These are phyloP conservation scores for Colletotrichum graminicola DNA, from an alignment of 2,329 filamentous ascomycete genomes.

Conservation along the genomic window DNA sequence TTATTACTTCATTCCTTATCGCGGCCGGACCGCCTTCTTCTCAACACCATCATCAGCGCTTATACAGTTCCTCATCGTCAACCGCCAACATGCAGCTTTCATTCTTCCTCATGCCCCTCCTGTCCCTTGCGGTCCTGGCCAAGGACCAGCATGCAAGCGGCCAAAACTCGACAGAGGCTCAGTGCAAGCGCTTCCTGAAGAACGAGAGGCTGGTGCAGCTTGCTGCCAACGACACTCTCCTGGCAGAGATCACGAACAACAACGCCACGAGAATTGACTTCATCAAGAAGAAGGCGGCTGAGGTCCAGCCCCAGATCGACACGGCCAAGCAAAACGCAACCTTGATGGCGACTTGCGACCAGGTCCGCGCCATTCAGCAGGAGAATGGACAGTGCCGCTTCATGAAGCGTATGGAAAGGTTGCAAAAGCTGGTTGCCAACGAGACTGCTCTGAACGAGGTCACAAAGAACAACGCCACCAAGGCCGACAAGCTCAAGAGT, in stretches of 20 bases:
- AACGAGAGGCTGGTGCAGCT: slow-evolving; percentile 49
- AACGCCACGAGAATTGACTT: slow-evolving; percentile 53
- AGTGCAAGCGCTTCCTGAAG: slow-evolving; percentile 51
- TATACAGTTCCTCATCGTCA: neutral
- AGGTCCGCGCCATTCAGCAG: slow-evolving; percentile 49
- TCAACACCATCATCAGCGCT: neutral
- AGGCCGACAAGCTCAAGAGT: slow-evolving; percentile 46
- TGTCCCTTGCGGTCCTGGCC: slow-evolving; percentile 44
- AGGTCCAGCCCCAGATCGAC: slow-evolving; percentile 49
- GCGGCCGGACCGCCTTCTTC: slow-evolving; percentile 39
- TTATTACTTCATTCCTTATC: slow-evolving; percentile 18
- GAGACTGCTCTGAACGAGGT: slow-evolving; percentile 43
- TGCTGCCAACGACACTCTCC: slow-evolving; percentile 52
- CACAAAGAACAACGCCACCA: slow-evolving; percentile 49
- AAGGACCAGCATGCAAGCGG: slow-evolving; percentile 45
- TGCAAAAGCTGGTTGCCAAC: slow-evolving; percentile 46
- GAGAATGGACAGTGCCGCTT: slow-evolving; percentile 47
- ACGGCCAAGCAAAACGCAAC: slow-evolving; percentile 51
- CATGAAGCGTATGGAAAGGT: slow-evolving; percentile 48
- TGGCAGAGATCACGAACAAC: slow-evolving; percentile 50
- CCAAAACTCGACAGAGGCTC: slow-evolving; percentile 47
- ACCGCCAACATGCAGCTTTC: slow-evolving; percentile 40
- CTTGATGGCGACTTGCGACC: slow-evolving; percentile 50
- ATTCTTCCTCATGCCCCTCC: slow-evolving; percentile 29
- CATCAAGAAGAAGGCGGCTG: slow-evolving; percentile 53